Conservation (phyloP, 2,329 filamentous ascomycete species). For the Cryphonectria parasitica region DNA sequence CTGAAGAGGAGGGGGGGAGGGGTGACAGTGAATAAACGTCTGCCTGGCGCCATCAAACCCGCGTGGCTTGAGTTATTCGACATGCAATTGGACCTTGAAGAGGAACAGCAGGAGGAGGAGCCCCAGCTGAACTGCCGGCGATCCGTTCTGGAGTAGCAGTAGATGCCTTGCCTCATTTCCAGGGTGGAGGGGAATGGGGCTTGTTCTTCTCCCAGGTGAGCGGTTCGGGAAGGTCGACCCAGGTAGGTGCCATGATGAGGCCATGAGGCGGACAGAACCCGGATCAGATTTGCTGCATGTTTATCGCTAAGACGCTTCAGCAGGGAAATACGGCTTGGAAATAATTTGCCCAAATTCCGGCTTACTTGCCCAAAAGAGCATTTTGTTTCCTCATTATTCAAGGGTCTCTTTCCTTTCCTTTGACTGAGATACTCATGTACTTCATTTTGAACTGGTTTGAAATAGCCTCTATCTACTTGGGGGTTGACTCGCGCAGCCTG, state of each 20-base stretch:
- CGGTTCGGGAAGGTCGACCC: not conserved
- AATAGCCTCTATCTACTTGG: too few species aligned
- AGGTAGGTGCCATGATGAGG: not conserved
- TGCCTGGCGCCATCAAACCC: not conserved
- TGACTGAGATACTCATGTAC: not conserved
- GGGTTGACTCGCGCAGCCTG: too few species aligned
- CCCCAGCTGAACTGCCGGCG: not conserved
- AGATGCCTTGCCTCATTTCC: not conserved
- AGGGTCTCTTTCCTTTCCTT: not conserved
- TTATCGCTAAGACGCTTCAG: not conserved
- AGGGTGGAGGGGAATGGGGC: too few species aligned
- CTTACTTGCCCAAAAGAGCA: not conserved
- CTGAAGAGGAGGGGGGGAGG: too few species aligned
- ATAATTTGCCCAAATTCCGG: constrained; percentile 1
- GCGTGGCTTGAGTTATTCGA: not conserved
- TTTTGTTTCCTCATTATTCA: not conserved
- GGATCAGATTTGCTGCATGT: not conserved
- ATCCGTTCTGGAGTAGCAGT: not conserved
- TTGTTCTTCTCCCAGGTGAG: not conserved
- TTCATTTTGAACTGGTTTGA: not conserved
- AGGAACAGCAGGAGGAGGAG: not conserved
- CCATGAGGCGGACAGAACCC: not conserved
- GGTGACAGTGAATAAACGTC: not conserved
- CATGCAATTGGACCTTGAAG: not conserved
- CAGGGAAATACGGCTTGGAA: not conserved